These are phyloP conservation scores for Pichia sp. DNA, from an alignment of 1,139 yeast species.

Conservation along the genomic window DNA sequence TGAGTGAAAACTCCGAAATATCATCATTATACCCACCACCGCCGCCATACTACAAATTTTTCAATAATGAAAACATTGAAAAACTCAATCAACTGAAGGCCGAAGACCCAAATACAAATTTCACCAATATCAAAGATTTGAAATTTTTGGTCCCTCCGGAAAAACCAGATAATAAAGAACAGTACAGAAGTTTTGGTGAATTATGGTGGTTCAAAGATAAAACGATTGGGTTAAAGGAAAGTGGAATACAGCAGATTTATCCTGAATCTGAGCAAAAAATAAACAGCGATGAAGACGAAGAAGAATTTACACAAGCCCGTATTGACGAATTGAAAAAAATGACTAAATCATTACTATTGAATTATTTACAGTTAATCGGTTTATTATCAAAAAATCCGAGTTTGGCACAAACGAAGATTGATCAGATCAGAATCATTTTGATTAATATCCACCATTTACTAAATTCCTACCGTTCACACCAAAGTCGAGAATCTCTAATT, in stretches of 20 bases:
- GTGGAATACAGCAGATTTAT: conserved; percentile 46
- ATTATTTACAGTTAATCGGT: conserved; percentile 46
- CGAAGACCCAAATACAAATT: conserved; percentile 8
- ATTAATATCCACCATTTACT: conserved; percentile 49
- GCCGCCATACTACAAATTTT: conserved; percentile 44
- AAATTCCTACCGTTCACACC: conserved; percentile 52
- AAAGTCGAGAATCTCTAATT: conserved; percentile 50
- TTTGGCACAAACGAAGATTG: conserved; percentile 38
- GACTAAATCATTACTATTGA: conserved; percentile 46
- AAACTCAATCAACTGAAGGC: conserved; percentile 13
- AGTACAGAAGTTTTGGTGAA: conserved; percentile 51
- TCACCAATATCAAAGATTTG: conserved; percentile 25
- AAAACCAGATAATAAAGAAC: conserved; percentile 35
- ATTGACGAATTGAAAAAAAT: conserved; percentile 46
- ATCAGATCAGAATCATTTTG: conserved; percentile 40
- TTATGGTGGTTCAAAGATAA: conserved; percentile 53
- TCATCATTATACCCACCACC: conserved; percentile 55
- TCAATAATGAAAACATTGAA: conserved; percentile 30
- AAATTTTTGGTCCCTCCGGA: conserved; percentile 42
- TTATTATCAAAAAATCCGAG: conserved; percentile 41
- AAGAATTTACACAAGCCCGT: conserved; percentile 36
- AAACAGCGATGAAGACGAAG: conserved; percentile 29
- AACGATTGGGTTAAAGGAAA: conserved; percentile 42
- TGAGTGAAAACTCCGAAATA: conserved; percentile 1
- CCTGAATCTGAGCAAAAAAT: conserved; percentile 13